A percentile compares a stretch with the other conserved stretches of the same genome.
phyloP scores from a whole-genome alignment of 257 asterid species.

The Petrea volubilis region DNA sequence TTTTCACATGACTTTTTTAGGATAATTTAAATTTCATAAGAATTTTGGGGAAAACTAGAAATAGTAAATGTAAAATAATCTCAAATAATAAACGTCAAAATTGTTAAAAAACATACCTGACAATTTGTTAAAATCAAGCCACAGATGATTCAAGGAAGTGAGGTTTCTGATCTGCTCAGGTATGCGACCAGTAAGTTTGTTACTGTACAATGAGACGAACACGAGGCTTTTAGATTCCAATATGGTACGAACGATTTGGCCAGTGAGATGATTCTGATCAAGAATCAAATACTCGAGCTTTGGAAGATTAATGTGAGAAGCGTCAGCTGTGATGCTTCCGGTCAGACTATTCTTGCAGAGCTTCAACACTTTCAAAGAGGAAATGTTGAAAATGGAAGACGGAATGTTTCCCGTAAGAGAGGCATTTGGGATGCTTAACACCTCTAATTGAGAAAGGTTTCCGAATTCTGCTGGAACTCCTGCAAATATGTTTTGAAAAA shows the following conservation, averaged over 20 bases:
- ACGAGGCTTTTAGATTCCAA: neutral
- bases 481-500: neutral
- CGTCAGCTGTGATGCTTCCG: neutral
- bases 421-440: neutral
- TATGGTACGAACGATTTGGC: neutral
- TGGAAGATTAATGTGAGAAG: neutral
- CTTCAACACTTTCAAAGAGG: constrained; percentile 4
- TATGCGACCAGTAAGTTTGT: constrained; percentile 2
- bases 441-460: constrained; percentile 18
- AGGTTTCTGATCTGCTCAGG: neutral
- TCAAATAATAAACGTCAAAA: too few relatives aligned
- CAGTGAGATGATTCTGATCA: neutral
- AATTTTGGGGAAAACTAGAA: too few relatives aligned
- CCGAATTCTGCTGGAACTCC: neutral
- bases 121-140: neutral
- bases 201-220: neutral
- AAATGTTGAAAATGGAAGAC: constrained; percentile 20
- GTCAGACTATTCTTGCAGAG: neutral
- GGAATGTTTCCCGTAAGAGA: too few relatives aligned
- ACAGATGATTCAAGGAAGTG: neutral
- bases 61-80: too few relatives aligned
- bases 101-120: neutral
- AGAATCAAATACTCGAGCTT: neutral
- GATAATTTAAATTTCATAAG: too few relatives aligned
- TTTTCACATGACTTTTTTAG: too few relatives aligned